Evolutionary conservation across 169 alveolate genomes (phyloP).

Genomic region (Plasmodium inui): DNA sequence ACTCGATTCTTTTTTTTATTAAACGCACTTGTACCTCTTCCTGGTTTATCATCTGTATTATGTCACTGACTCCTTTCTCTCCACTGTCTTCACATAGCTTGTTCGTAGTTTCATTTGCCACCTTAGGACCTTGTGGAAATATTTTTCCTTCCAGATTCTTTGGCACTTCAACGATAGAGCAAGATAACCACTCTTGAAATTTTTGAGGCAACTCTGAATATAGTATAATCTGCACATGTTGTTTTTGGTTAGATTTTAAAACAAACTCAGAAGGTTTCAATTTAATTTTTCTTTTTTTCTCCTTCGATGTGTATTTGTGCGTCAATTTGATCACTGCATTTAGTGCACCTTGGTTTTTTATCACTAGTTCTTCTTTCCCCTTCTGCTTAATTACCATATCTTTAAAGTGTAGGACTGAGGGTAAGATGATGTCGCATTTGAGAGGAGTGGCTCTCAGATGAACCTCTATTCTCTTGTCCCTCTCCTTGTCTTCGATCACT

Average conservation of each 20-base stretch:
- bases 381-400: constrained; percentile 71
- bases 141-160: constrained; percentile 31
- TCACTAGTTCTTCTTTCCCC: constrained; percentile 32
- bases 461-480: constrained; percentile 45
- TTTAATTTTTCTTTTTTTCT: constrained; percentile 45
- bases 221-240: constrained; percentile 2
- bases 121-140: not conserved
- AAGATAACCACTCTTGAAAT: constrained; percentile 18
- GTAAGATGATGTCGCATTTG: constrained; percentile 52
- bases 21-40: constrained; percentile 53
- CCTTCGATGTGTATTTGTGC: constrained; percentile 40
- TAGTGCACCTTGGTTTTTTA: constrained; percentile 53
- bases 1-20: constrained; percentile 36
- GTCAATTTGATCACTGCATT: constrained; percentile 49
- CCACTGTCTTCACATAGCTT: constrained; percentile 39
- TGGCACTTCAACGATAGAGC: constrained; percentile 69
- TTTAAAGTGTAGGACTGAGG: constrained; percentile 45
- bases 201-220: constrained; percentile 62
- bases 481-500: constrained; percentile 36
- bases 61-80: constrained; percentile 23
- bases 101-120: constrained; percentile 8
- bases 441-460: constrained; percentile 67
- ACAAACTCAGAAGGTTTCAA: constrained; percentile 52
- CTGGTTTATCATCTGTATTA: constrained; percentile 38
- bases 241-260: constrained; percentile 46